These are phyloP conservation scores for Pilobolus umbonatus DNA, from an alignment of 192 early-diverging fungal species.

Conservation along the genomic window DNA sequence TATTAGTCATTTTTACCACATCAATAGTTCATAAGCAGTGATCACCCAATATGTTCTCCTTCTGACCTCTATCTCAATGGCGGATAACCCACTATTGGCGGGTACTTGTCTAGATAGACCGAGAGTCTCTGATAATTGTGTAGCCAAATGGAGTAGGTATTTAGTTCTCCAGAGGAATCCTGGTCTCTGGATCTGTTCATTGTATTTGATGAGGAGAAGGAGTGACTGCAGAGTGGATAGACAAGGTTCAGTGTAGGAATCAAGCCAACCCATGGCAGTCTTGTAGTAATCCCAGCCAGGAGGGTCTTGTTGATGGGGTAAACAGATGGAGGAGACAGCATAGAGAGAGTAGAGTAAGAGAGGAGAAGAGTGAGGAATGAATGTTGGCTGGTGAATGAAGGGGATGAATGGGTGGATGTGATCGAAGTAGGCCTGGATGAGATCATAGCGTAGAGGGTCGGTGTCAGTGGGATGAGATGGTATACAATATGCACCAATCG, in stretches of 20 bases:
- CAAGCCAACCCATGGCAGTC: constrained; percentile 24
- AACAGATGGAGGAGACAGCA: neutral
- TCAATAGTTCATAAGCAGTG: constrained; percentile 30
- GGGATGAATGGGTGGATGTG: no score
- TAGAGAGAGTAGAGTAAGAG: no score
- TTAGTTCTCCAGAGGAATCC: constrained; percentile 53
- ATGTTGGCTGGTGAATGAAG: no score
- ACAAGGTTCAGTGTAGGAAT: constrained; percentile 47
- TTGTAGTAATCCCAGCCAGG: constrained; percentile 28
- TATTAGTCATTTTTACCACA: constrained; percentile 13
- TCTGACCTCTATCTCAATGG: constrained; percentile 11
- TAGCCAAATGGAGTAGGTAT: constrained; percentile 35
- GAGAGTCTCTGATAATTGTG: constrained; percentile 23
- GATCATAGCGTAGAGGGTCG: constrained; percentile 15
- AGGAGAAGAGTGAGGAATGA: no score
- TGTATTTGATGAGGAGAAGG: constrained; percentile 49
- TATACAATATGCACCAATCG: neutral
- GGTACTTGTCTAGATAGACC: constrained; percentile 8
- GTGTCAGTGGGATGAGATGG: neutral
- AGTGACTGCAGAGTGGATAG: constrained; percentile 50
- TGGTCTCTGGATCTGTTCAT: constrained; percentile 42
- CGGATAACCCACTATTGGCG: neutral
- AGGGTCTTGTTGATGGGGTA: neutral
- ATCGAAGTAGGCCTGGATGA: constrained; percentile 19
- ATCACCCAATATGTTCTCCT: constrained; percentile 28